Conservation (phyloP, 1,139 yeast genomes). For the Kodamaea alishanica region DNA sequence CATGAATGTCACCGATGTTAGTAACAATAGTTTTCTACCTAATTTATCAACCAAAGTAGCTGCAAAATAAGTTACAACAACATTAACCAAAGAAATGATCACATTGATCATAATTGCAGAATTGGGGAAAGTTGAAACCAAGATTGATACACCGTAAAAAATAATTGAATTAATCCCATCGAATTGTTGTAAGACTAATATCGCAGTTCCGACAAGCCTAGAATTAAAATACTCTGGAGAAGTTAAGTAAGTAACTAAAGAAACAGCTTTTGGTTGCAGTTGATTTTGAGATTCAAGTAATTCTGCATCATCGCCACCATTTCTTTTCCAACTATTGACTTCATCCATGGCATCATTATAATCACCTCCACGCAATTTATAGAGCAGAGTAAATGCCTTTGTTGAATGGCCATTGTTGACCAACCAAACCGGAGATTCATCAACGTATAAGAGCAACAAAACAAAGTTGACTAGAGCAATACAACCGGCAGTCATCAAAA, state of each 20-base stretch:
- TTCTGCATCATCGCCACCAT: constrained; percentile 1
- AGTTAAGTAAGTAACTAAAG: constrained; percentile 45
- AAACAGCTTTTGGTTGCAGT: constrained; percentile 15
- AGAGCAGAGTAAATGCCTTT: constrained; percentile 36
- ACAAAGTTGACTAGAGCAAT: constrained; percentile 51
- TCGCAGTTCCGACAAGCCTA: constrained; percentile 62
- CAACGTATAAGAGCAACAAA: constrained; percentile 41
- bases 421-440: constrained; percentile 87
- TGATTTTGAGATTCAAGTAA: constrained; percentile 6
- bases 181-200: constrained; percentile 85
- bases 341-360: constrained; percentile 35
- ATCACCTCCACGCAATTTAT: constrained; percentile 41
- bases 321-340: constrained; percentile 34
- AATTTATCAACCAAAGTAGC: constrained; percentile 68
- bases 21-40: constrained; percentile 74
- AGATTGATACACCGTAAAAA: constrained; percentile 85
- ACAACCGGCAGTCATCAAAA: constrained; percentile 56
- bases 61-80: constrained; percentile 64
- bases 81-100: constrained; percentile 68
- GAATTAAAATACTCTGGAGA: constrained; percentile 54
- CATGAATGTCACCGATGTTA: constrained; percentile 67
- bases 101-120: constrained; percentile 70
- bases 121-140: constrained; percentile 65
- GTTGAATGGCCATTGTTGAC: constrained; percentile 30
- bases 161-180: constrained; percentile 90